These are phyloP conservation scores for Anethum foeniculum DNA, from an alignment of 140 eudicot genomes.

Conservation along the genomic window DNA sequence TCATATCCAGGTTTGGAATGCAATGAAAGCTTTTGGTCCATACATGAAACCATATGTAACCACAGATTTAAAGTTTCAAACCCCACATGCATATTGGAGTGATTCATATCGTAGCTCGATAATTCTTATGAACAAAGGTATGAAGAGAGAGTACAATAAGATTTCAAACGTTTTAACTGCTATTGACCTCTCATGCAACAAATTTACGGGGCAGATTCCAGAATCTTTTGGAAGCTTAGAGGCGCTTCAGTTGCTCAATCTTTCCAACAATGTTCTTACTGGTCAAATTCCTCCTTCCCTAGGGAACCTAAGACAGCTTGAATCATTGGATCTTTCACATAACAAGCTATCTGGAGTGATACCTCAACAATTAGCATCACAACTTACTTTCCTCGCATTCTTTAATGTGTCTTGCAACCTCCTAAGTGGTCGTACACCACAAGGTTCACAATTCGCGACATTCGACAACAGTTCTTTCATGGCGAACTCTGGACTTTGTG, in stretches of 20 bases:
- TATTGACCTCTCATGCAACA: constrained; percentile 19
- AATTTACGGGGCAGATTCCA: constrained; percentile 19
- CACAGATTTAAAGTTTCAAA: background rate
- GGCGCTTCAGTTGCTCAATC: constrained; percentile 23
- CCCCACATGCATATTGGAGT: background rate
- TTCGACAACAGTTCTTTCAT: constrained; percentile 10
- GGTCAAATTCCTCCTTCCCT: constrained; percentile 27
- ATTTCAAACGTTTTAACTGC: constrained; percentile 11
- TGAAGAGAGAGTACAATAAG: constrained; percentile 14
- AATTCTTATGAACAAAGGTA: constrained; percentile 24
- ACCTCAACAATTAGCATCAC: constrained; percentile 18
- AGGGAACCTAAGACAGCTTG: constrained; percentile 21
- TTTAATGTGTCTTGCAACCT: constrained; percentile 29
- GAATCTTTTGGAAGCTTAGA: constrained; percentile 10
- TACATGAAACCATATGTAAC: background rate
- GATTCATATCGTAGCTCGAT: constrained; percentile 15
- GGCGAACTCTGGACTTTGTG: constrained; percentile 22
- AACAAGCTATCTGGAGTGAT: constrained; percentile 34
- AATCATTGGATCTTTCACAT: background rate
- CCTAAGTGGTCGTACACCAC: constrained; percentile 14
- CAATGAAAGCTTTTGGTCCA: constrained; percentile 12
- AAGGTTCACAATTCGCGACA: constrained; percentile 14
- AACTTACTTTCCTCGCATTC: constrained; percentile 18
- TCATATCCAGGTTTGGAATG: constrained; percentile 12
- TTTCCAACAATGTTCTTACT: constrained; percentile 22